phyloP scores from a whole-genome alignment of 106 monocot species.

The Dendrobium nobile region DNA sequence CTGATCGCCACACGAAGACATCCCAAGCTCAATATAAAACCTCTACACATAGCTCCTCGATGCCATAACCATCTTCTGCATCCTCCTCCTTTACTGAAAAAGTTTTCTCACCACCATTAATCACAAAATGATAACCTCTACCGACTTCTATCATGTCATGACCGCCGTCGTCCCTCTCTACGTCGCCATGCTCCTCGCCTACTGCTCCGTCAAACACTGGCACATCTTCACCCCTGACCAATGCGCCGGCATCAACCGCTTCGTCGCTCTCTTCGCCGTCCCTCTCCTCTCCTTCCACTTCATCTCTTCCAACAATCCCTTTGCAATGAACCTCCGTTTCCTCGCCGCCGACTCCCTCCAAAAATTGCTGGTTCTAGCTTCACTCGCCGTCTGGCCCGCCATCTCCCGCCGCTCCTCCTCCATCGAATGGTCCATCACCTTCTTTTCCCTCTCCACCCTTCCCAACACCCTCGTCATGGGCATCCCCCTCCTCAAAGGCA shows the following conservation, averaged over 20 bases:
- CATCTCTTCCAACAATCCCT: conserved; percentile 53
- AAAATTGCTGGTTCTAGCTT: conserved; percentile 53
- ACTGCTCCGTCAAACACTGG: conserved; percentile 58
- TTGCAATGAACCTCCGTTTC: conserved; percentile 63
- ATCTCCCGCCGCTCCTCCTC: conserved; percentile 33
- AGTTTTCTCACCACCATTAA: neutral
- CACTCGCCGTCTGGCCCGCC: conserved; percentile 35
- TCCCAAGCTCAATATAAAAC: conserved; percentile 21
- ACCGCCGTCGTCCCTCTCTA: conserved; percentile 66
- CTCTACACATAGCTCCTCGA: conserved; percentile 42
- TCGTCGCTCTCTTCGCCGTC: conserved; percentile 43
- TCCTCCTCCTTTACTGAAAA: neutral
- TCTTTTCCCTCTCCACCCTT: conserved; percentile 86
- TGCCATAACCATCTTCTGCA: conserved; percentile 5
- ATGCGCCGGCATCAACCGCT: conserved; percentile 63
- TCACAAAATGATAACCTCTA: conserved; percentile 32
- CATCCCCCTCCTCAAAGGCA: conserved; percentile 74
- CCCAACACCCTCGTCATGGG: conserved; percentile 99
- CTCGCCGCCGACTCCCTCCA: conserved; percentile 73
- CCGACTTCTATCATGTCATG: conserved; percentile 69
- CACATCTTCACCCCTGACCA: conserved; percentile 57
- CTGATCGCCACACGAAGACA: neutral
- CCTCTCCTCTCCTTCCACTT: conserved; percentile 48
- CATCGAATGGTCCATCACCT: conserved; percentile 86
- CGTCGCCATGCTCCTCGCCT: conserved; percentile 70